Evolutionary conservation across 2,329 filamentous ascomycete species (phyloP).

Genomic region (Paramyrothecium sp.): DNA sequence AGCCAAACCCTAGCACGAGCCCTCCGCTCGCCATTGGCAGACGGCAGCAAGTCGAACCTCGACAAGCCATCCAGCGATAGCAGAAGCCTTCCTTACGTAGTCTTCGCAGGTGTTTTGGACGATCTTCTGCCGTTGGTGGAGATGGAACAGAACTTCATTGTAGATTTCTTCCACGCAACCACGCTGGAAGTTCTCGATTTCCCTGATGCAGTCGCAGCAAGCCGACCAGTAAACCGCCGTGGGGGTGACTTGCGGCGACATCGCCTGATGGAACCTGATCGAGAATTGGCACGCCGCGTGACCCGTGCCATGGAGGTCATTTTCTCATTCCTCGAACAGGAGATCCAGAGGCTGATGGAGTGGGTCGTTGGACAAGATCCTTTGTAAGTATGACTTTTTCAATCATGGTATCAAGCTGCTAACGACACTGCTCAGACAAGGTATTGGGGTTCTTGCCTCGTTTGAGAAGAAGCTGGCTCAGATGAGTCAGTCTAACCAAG

Average conservation of each 20-base stretch:
- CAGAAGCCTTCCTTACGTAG: conserved; percentile 73
- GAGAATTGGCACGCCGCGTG: conserved; percentile 79
- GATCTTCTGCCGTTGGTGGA: conserved; percentile 81
- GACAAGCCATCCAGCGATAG: conserved; percentile 63
- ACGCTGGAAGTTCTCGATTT: conserved; percentile 82
- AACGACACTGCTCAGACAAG: conserved; percentile 62
- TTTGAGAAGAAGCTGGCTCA: conserved; percentile 78
- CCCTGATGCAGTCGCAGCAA: conserved; percentile 69
- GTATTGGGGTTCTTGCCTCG: conserved; percentile 78
- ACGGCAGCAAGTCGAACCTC: conserved; percentile 47
- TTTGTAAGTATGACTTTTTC: conserved; percentile 57
- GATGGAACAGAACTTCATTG: conserved; percentile 94
- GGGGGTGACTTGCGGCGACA: conserved; percentile 72
- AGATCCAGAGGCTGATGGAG: conserved; percentile 76
- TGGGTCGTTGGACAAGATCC: conserved; percentile 82
- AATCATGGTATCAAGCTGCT: conserved; percentile 6
- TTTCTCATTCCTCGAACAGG: conserved; percentile 76
- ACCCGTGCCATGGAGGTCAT: conserved; percentile 87
- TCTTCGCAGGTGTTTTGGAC: conserved; percentile 76
- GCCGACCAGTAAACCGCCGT: conserved; percentile 64
- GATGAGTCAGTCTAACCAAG: conserved; percentile 87
- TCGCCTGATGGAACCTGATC: conserved; percentile 83
- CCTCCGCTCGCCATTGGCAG: conserved; percentile 66
- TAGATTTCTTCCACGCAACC: conserved; percentile 96
- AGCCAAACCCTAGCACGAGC: conserved; percentile 82